Evolutionary conservation across 1,284 basidiomycete species (phyloP).

Genomic region (Trametes sp.): DNA sequence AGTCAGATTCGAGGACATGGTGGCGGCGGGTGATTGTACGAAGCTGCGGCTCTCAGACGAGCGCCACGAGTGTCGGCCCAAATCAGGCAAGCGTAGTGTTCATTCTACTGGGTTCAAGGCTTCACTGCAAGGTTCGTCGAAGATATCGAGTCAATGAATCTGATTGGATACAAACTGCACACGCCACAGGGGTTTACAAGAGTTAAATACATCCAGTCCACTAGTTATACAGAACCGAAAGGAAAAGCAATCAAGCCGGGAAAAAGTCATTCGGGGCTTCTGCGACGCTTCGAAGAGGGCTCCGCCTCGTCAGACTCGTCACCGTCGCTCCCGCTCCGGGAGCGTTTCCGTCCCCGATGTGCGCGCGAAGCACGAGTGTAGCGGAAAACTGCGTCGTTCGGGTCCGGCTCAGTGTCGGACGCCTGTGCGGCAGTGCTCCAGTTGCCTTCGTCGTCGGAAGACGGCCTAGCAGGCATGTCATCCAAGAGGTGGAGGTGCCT

Average conservation of each 20-base stretch:
- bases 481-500: not conserved
- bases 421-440: conserved; percentile 19
- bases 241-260: not conserved
- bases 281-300: not conserved
- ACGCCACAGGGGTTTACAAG: conserved; percentile 4
- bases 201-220: not conserved
- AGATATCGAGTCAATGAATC: too few relatives aligned
- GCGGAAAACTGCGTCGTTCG: not conserved
- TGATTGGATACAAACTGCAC: conserved; percentile 10
- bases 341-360: not conserved
- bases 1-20: conserved; percentile 3
- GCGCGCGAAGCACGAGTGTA: too few relatives aligned
- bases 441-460: conserved; percentile 4
- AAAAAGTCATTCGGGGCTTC: not conserved
- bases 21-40: not conserved
- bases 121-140: too few relatives aligned
- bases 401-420: not conserved
- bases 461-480: not conserved
- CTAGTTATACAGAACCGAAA: not conserved
- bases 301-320: not conserved
- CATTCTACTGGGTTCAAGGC: not conserved
- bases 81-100: conserved; percentile 15
- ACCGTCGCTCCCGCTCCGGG: not conserved
- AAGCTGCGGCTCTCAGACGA: not conserved
- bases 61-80: not conserved